These are phyloP conservation scores for Cyclocybe cylindracea DNA, from an alignment of 768 basidiomycete species.

Conservation along the genomic window DNA sequence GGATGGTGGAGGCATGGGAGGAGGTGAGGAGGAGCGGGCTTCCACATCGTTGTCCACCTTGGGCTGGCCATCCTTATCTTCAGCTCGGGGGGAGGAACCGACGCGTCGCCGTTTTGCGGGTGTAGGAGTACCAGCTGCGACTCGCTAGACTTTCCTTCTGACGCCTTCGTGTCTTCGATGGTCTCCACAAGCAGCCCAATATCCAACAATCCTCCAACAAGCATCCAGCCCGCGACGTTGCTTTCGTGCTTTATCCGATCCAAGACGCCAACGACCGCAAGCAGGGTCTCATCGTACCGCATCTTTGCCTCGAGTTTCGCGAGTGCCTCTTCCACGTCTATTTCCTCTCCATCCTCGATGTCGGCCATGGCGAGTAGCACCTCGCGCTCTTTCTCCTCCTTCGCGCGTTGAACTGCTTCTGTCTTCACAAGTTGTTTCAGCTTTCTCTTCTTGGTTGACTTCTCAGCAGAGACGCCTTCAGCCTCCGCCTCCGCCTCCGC, in stretches of 20 bases:
- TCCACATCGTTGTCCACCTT: too few relatives aligned
- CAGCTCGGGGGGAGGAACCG: too few relatives aligned
- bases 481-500: background rate
- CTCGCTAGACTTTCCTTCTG: background rate
- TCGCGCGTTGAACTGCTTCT: slow-evolving; percentile 3
- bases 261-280: slow-evolving; percentile 69
- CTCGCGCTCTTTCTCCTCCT: slow-evolving; percentile 14
- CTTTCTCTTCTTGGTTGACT: slow-evolving; percentile 9
- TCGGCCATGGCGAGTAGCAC: background rate
- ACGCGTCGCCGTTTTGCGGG: too few relatives aligned
- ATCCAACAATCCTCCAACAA: slow-evolving; percentile 47
- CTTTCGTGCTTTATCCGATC: slow-evolving; percentile 57
- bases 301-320: background rate
- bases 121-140: too few relatives aligned
- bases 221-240: slow-evolving; percentile 72
- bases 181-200: background rate
- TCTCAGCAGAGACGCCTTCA: background rate
- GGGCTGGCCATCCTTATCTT: too few relatives aligned
- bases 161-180: background rate
- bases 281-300: slow-evolving; percentile 52
- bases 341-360: background rate
- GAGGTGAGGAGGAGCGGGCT: background rate
- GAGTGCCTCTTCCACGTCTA: background rate
- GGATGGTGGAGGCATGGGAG: background rate
- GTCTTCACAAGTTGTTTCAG: slow-evolving; percentile 12